These are phyloP conservation scores for Fusarium fujikuroi DNA, from an alignment of 2,329 filamentous ascomycete genomes.

Conservation along the genomic window DNA sequence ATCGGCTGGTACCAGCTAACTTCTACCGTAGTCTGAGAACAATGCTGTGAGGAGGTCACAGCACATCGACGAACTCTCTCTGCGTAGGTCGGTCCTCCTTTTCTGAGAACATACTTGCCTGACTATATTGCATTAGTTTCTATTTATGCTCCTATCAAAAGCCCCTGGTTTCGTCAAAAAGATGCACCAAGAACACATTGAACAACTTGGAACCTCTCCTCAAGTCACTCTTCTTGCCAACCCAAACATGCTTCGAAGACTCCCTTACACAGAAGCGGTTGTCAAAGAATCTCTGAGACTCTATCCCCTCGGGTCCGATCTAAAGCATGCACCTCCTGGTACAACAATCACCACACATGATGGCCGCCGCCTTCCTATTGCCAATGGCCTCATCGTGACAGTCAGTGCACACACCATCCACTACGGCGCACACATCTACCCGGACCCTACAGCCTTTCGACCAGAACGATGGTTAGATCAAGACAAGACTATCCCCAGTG, in stretches of 20 bases:
- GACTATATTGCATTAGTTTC: neutral
- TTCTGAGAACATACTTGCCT: neutral
- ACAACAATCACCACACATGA: neutral
- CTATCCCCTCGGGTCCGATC: conserved; percentile 11
- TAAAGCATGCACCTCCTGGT: neutral
- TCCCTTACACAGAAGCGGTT: conserved; percentile 22
- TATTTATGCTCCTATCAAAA: conserved; percentile 20
- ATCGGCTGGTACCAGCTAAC: neutral
- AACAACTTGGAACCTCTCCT: neutral
- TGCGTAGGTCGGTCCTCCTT: neutral
- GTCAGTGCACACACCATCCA: conserved; percentile 14
- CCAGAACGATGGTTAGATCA: conserved; percentile 21
- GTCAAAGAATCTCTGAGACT: conserved; percentile 18
- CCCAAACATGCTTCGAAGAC: conserved; percentile 2
- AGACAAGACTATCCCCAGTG: neutral
- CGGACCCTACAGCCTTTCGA: neutral
- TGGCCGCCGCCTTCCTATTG: conserved; percentile 9
- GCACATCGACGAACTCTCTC: conserved; percentile 12
- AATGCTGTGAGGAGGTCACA: conserved; percentile 20
- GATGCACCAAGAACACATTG: conserved; percentile 15
- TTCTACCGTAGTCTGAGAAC: neutral
- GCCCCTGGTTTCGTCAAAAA: neutral
- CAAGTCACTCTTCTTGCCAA: neutral
- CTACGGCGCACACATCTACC: conserved; percentile 7
- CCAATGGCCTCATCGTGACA: neutral